These are phyloP conservation scores for Ustilago tritici DNA, from an alignment of 1,284 basidiomycete genomes.

Conservation along the genomic window DNA sequence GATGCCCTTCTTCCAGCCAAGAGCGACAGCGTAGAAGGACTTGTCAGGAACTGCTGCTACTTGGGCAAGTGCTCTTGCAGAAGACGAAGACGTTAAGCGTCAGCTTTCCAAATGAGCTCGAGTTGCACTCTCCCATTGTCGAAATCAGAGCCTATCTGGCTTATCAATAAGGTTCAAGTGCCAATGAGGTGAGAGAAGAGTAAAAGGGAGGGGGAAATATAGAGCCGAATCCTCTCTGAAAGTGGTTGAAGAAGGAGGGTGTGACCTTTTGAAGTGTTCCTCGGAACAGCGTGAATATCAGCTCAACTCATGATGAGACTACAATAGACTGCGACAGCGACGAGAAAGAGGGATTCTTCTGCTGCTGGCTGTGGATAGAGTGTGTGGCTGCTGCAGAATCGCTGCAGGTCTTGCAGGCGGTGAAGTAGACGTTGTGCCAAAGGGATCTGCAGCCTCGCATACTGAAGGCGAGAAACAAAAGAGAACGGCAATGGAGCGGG, in stretches of 20 bases:
- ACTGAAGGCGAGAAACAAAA: neutral
- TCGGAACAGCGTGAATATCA: neutral
- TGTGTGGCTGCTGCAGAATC: neutral
- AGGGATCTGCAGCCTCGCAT: neutral
- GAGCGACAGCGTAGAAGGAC: constrained; percentile 42
- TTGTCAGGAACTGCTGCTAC: constrained; percentile 5
- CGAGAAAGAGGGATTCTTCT: neutral
- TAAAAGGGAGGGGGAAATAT: neutral
- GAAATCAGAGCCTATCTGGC: neutral
- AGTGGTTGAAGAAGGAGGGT: neutral
- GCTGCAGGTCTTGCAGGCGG: neutral
- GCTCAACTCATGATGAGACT: neutral
- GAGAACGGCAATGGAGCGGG: neutral
- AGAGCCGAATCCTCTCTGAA: neutral
- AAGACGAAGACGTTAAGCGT: constrained; percentile 10
- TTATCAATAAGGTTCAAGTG: neutral
- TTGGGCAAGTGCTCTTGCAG: neutral
- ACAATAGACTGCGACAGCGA: neutral
- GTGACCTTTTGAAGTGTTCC: neutral
- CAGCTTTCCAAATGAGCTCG: constrained; percentile 34
- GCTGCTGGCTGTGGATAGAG: neutral
- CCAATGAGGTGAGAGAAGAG: neutral
- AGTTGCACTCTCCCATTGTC: constrained; percentile 33
- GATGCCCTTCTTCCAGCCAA: constrained; percentile 56
- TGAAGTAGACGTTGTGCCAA: neutral